Evolutionary conservation across 495 filamentous ascomycete genomes (phyloP), one percentile per base, ranked within the genome.

Genomic region (Neurospora sp.): DNA sequence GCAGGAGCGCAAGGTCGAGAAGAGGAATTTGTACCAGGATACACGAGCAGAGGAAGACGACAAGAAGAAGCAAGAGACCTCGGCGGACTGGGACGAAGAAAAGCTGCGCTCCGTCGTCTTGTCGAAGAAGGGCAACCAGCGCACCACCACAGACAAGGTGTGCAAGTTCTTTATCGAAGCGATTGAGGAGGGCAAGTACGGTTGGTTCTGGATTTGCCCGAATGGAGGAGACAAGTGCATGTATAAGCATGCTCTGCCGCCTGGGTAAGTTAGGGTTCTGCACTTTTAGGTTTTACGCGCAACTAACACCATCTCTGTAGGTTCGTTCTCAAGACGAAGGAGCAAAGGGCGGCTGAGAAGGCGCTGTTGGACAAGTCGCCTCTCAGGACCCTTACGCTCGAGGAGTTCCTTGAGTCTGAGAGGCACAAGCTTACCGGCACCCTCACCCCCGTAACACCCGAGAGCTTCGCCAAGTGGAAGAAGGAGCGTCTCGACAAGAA

Each of bases 131-230:
- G 96, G 96, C 17, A 99, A 99, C 85, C 96, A 96, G 71, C 88
- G 91, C 77, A 97, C 95, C 54, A 94, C 93, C 9, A 99, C 96
- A 73, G 96, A 99, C 78, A 99, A 97, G 82, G 94, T 98, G 73
- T 99, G 96, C 92, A 99, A 98, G 84, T 97, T 85, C 86, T 99
- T 99, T 83, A 96, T 98, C 82, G 93, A 96, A 73, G 96, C 96
- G 4, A 94, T 99, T 71, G 96, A 99, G 84, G 96, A 98, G 76
- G 91, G 92, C 76, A 98, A 98, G 84, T 99, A 99, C 77, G 96
- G 96, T 75, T 99, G 96, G 96, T 97, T 98, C 84, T 99, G 96
- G 96, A 85, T 87, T 42, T 99, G 96, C 89, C 96, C 96, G 69
- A 98, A 98, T 82, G 94, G 93, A 73, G 96, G 93, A 71, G 91